phyloP scores from a whole-genome alignment of 2,329 filamentous ascomycete genomes.

The Talaromyces sp. region DNA sequence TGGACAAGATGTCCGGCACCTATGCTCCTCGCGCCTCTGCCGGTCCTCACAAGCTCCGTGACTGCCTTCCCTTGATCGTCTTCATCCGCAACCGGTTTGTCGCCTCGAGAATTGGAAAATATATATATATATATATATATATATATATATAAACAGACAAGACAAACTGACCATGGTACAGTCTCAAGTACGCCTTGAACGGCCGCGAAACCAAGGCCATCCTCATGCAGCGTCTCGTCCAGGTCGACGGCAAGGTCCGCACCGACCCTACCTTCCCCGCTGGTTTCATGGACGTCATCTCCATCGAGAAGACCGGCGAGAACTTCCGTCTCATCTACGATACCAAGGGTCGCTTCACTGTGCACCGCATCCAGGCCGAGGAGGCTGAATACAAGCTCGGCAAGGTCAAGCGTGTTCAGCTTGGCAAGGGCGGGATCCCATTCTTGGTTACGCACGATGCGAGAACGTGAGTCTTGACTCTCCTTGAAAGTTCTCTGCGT shows the following conservation, averaged over 20 bases:
- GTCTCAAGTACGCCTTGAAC: constrained; percentile 99
- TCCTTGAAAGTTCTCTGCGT: constrained; percentile 66
- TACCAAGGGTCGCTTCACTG: constrained; percentile 99
- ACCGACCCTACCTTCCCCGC: constrained; percentile 96
- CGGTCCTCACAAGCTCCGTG: constrained; percentile 98
- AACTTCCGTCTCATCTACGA: constrained; percentile 99
- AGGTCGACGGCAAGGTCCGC: constrained; percentile 99
- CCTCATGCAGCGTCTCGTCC: constrained; percentile 99
- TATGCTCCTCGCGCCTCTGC: constrained; percentile 66
- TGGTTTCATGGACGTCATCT: constrained; percentile 99
- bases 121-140: too few species aligned
- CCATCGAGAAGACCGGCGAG: constrained; percentile 99
- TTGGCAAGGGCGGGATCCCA: constrained; percentile 99
- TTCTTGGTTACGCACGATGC: constrained; percentile 99
- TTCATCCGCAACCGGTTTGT: constrained; percentile 76
- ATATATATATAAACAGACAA: too few species aligned
- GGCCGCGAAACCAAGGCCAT: constrained; percentile 95
- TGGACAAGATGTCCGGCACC: constrained; percentile 97
- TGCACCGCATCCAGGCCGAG: constrained; percentile 97
- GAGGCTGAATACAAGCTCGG: constrained; percentile 99
- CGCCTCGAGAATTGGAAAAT: background rate
- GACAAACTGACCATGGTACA: constrained; percentile 50
- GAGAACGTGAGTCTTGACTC: constrained; percentile 87
- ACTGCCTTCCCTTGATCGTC: constrained; percentile 98
- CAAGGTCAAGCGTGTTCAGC: constrained; percentile 99